Base-by-base conservation (phyloP, 768 basidiomycete genomes). In the Lepiota brunneoincarnata region DNA sequence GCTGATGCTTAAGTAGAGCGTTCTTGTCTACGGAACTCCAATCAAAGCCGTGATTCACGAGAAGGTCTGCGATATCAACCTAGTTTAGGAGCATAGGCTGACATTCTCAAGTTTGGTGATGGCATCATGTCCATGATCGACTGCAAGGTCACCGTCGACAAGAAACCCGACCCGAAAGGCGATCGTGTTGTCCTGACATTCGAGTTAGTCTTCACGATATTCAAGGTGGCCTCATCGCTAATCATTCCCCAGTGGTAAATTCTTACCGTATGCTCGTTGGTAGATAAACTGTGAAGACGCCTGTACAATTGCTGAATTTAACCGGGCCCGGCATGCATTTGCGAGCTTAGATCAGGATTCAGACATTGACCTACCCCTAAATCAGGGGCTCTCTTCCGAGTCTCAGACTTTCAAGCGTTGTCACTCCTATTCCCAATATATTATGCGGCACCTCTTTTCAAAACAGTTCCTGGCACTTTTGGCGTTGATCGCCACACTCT, bases 81-180 rank as follows among this genome's bases (percentile, higher is more conserved):
- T 58, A 6, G 41, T 37, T 46, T 21, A 52, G 5, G 34, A 20
- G 47, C 20, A 28, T 24, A 58, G 10, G 53, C 44, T 40, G 23
- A 59, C 7, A 44, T 23, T 17, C 20, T 54, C 2, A 58, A 89
- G 87, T 91, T 91, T 58, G 90, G 90, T 4, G 90, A 92, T 61
- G 89, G 90, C 4, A 91, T 92, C 56, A 91, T 91, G 88, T 88
- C 86, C 17, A 89, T 91, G 87, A 90, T 91, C 54, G 89, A 92
- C 66, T 91, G 89, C 69, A 84, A 80, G 59, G 76, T 91, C 56
- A 75, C 74, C 43, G 73, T 91, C 41, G 74, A 81, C 57, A 82
- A 75, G 71, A 91, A 91, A 66, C 75, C 77, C 14, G 81, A 91
- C 61, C 87, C 88, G 14, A 88, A 86, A 62, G 89, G 89, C 34